Evolutionary conservation across 331 rosid genomes (phyloP), one percentile per base, ranked within the genome.

Genomic region (Arachis monticola): DNA sequence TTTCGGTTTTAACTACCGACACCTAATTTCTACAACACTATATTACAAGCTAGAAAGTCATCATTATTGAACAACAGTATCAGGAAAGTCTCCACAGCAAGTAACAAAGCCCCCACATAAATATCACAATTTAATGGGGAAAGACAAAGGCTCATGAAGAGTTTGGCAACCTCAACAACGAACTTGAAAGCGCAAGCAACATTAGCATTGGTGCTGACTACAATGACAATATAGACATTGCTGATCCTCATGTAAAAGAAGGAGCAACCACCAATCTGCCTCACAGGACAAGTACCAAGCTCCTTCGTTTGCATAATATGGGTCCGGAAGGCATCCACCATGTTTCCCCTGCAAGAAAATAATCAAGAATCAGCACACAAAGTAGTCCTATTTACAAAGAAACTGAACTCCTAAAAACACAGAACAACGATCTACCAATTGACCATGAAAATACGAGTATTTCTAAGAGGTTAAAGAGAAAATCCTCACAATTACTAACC

Each of bases 291-390:
- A 8, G 97, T 92, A 45, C 99, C 99, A 8, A 92, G 99, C 71
- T 95, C 99, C 82, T 90, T 95, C 4, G 98, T 92, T 80, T 95
- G 99, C 97, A 95, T 92, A 83, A 92, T 92, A 89, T 95, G 99
- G 8, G 84, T 86, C 58, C 98, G 88, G 82, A 95, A 95, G 79
- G 97, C 99, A 86, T 95, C 99, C 70, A 95, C 99, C 99, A 95
- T 95, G 73, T 95, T 92, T 78, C 99, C 99, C 85, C 99, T 95
- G 90, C 66, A 74, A 77, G 12, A 69, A 40, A 35, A 35, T 35
- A 35, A 11, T 0, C 30, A 59, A n/a, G 38, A 42, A 35, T 77
- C 17, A 67, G 67, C 53, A 48, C n/a, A 48, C 53, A 48, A 48
- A 1, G 11, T 48, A 11, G 53, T 48, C 53, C 2, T 48, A 10